Conservation (phyloP, 75 land plant genomes). For the Picea sitchensis region DNA sequence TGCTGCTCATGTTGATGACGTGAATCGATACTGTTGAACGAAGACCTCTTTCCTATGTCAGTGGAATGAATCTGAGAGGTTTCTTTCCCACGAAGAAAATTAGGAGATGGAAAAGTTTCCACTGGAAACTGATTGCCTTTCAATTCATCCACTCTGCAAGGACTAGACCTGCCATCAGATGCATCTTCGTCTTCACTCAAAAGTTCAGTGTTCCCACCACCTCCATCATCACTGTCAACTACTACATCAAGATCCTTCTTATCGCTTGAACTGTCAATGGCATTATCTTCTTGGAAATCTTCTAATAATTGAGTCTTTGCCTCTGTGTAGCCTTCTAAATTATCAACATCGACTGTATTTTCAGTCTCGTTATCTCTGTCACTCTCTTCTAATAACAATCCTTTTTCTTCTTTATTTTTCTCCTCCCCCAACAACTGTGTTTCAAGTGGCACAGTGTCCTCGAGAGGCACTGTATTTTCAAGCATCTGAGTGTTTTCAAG, state of each 20-base stretch:
- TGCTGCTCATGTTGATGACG: not conserved
- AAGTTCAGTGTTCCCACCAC: not conserved
- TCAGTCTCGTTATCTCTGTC: not conserved
- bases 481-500: not conserved
- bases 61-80: not conserved
- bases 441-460: not conserved
- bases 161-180: constrained; percentile 11
- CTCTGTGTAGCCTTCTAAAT: not conserved
- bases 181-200: constrained; percentile 6
- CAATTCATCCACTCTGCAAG: constrained; percentile 3
- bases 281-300: constrained; percentile 3
- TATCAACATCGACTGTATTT: not conserved
- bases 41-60: not conserved
- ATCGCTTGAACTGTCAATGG: not conserved
- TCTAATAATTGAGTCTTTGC: not conserved
- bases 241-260: not conserved
- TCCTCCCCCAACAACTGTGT: not conserved
- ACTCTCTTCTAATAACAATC: not conserved
- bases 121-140: constrained; percentile 1
- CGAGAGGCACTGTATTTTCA: not conserved
- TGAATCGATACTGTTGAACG: constrained; percentile 5
- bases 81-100: not conserved
- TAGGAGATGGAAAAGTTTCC: not conserved
- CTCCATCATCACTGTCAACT: not conserved
- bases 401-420: constrained; percentile 6